These are phyloP conservation scores for Colletotrichum truncatum DNA, from an alignment of 2,329 filamentous ascomycete genomes.

Conservation along the genomic window DNA sequence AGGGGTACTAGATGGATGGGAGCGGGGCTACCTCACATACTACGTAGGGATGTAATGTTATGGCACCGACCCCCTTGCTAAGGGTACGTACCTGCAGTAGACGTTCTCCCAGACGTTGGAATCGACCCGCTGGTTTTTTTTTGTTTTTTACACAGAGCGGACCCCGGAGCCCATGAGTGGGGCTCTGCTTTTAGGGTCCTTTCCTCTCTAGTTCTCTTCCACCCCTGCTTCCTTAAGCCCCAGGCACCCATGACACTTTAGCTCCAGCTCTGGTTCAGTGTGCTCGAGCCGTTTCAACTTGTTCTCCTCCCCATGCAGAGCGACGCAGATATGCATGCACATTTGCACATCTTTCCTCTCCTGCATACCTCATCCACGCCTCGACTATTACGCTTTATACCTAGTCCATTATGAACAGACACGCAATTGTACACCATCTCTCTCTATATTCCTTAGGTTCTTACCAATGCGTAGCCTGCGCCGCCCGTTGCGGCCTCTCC, in stretches of 20 bases:
- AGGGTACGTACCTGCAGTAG: not conserved
- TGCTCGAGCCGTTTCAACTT: constrained; percentile 30
- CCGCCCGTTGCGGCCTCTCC: not conserved
- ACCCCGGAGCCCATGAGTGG: not conserved
- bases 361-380: constrained; percentile 4
- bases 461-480: not conserved
- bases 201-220: not conserved
- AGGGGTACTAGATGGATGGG: not conserved
- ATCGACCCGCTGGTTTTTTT: not conserved
- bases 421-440: not conserved
- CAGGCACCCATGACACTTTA: not conserved
- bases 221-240: not conserved
- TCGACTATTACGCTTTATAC: too few relatives aligned
- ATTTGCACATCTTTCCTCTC: constrained; percentile 12
- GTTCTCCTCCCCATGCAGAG: constrained; percentile 16
- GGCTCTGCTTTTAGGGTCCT: not conserved
- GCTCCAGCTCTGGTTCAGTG: constrained; percentile 10
- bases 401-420: too few relatives aligned
- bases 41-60: not conserved
- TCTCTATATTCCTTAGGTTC: constrained; percentile 7
- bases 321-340: constrained; percentile 17
- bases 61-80: not conserved
- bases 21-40: too few relatives aligned
- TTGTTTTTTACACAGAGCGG: not conserved
- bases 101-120: not conserved